These are phyloP conservation scores for Pichia sp. DNA, from an alignment of 1,139 yeast species.

Conservation along the genomic window DNA sequence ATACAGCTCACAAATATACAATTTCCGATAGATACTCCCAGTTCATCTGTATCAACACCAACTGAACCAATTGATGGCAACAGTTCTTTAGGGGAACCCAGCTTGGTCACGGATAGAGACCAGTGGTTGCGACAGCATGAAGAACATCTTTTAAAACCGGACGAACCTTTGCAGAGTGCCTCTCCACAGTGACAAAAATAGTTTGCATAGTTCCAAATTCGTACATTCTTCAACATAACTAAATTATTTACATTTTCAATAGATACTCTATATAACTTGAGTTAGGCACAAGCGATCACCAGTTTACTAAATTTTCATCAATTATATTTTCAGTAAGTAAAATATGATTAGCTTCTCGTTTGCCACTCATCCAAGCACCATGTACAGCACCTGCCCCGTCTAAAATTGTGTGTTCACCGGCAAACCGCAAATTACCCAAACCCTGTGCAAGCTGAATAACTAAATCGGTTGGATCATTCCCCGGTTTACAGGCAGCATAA, in stretches of 20 bases:
- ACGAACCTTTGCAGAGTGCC: no score
- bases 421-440: conserved; percentile 49
- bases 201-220: no score
- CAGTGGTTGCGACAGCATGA: neutral
- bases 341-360: conserved; percentile 56
- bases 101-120: neutral
- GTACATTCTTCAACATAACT: no score
- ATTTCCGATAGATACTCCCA: conserved; percentile 12
- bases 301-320: conserved; percentile 17
- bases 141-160: neutral
- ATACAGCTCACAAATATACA: conserved; percentile 10
- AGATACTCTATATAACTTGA: no score
- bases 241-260: no score
- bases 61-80: neutral
- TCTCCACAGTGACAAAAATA: no score
- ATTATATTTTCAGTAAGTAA: conserved; percentile 26
- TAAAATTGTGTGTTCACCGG: conserved; percentile 78
- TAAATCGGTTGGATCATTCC: conserved; percentile 58
- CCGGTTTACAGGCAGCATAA: conserved; percentile 60
- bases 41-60: conserved; percentile 5
- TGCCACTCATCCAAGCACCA: conserved; percentile 73
- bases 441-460: conserved; percentile 53
- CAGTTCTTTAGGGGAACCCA: neutral
- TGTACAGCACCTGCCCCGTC: conserved; percentile 90
- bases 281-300: no score